Conservation (phyloP, 2,329 filamentous ascomycete genomes). For the Claviceps africana region DNA sequence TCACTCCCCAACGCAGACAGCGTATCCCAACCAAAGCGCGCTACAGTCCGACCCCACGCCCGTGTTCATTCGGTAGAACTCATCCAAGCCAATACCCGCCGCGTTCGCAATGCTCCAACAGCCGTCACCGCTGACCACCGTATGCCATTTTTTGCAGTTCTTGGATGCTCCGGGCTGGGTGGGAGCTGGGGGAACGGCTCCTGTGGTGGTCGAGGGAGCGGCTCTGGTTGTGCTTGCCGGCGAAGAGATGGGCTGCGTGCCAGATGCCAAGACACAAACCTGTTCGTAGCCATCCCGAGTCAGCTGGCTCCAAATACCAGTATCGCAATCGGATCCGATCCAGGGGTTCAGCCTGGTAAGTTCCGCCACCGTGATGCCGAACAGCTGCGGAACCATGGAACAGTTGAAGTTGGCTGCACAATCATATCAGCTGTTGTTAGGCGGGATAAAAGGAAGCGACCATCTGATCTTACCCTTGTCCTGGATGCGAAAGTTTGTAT, state of each 20-base stretch:
- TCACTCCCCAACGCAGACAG: neutral
- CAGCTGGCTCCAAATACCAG: neutral
- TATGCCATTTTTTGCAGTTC: neutral
- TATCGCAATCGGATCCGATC: conserved; percentile 1
- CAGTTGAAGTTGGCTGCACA: neutral
- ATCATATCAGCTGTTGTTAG: too few relatives aligned
- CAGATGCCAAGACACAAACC: neutral
- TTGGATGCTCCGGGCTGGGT: neutral
- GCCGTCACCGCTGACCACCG: neutral
- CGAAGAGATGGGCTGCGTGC: neutral
- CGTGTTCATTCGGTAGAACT: neutral
- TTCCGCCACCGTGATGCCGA: neutral
- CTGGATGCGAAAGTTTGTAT: neutral
- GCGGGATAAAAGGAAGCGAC: neutral
- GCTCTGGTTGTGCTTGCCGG: neutral
- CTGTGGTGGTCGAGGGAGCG: neutral
- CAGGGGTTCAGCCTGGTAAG: conserved; percentile 1
- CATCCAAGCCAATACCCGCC: neutral
- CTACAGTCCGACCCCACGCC: neutral
- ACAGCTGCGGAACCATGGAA: neutral
- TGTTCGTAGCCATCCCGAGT: neutral
- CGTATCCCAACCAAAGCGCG: neutral
- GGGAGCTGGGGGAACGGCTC: neutral
- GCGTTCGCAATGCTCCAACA: neutral
- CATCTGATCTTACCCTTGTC: neutral